These are phyloP conservation scores for Rhododendron henanense DNA, from an alignment of 148 eudicot species.

Conservation along the genomic window DNA sequence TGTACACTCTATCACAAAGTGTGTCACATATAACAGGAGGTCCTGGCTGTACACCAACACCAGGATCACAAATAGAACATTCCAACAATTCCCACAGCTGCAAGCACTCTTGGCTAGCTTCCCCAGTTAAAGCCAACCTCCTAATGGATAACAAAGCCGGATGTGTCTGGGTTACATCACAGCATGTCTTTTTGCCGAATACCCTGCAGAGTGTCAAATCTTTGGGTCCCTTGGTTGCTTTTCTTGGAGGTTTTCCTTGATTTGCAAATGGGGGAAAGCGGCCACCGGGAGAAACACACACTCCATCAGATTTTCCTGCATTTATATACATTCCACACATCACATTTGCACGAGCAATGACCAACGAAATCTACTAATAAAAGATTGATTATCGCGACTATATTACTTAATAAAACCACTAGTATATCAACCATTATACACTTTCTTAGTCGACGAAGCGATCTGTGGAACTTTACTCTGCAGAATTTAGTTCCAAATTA, in stretches of 20 bases:
- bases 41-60: slow-evolving; percentile 72
- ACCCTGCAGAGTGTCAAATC: slow-evolving; percentile 87
- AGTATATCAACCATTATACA: background rate
- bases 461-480: background rate
- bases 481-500: background rate
- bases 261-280: slow-evolving; percentile 71
- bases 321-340: slow-evolving; percentile 11
- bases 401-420: background rate
- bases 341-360: background rate
- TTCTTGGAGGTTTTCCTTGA: slow-evolving; percentile 83
- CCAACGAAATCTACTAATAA: background rate
- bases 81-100: slow-evolving; percentile 89
- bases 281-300: slow-evolving; percentile 89
- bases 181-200: slow-evolving; percentile 78
- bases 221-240: slow-evolving; percentile 51
- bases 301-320: slow-evolving; percentile 72
- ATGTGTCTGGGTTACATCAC: slow-evolving; percentile 89
- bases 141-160: slow-evolving; percentile 68
- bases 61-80: slow-evolving; percentile 93
- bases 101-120: slow-evolving; percentile 84
- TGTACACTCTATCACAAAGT: slow-evolving; percentile 70
- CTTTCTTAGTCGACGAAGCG: background rate
- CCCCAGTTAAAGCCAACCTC: slow-evolving; percentile 78
- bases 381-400: background rate
- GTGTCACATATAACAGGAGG: slow-evolving; percentile 80